These are phyloP conservation scores for Inga oerstediana DNA, from an alignment of 306 rosid genomes.

Conservation along the genomic window DNA sequence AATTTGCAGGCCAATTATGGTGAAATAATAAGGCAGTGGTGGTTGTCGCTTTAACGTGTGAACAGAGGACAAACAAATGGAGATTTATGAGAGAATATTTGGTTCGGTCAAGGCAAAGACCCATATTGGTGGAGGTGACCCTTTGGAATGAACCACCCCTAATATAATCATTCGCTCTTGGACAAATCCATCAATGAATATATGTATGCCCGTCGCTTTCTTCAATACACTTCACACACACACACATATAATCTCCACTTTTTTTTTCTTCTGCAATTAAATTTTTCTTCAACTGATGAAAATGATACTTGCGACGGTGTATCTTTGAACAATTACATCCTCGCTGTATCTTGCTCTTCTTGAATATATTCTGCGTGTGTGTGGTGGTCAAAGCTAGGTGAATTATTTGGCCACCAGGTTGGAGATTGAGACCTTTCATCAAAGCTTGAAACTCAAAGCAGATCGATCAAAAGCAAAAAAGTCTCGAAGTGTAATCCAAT, in stretches of 20 bases:
- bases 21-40: neutral
- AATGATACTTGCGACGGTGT: conserved; percentile 22
- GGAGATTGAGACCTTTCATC: conserved; percentile 34
- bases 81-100: neutral
- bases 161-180: conserved; percentile 17
- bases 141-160: conserved; percentile 10
- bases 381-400: neutral
- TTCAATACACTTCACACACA: neutral
- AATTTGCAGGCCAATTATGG: conserved; percentile 21
- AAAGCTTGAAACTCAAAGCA: conserved; percentile 12
- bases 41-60: conserved; percentile 28
- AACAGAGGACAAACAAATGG: neutral
- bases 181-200: conserved; percentile 18
- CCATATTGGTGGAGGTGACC: conserved; percentile 14
- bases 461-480: neutral
- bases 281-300: neutral
- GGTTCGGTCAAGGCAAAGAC: conserved; percentile 35
- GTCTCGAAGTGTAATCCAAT: conserved; percentile 14
- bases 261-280: neutral
- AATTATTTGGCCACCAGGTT: conserved; percentile 21
- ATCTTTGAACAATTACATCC: conserved; percentile 8
- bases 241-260: neutral
- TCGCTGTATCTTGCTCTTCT: conserved; percentile 18
- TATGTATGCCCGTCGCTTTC: conserved; percentile 33
- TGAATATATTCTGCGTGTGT: neutral